A percentile compares a stretch with the other conserved stretches of the same genome.
Evolutionary conservation across 1,284 basidiomycete genomes (phyloP).

Genomic region (Apiotrichum veenhuisii): DNA sequence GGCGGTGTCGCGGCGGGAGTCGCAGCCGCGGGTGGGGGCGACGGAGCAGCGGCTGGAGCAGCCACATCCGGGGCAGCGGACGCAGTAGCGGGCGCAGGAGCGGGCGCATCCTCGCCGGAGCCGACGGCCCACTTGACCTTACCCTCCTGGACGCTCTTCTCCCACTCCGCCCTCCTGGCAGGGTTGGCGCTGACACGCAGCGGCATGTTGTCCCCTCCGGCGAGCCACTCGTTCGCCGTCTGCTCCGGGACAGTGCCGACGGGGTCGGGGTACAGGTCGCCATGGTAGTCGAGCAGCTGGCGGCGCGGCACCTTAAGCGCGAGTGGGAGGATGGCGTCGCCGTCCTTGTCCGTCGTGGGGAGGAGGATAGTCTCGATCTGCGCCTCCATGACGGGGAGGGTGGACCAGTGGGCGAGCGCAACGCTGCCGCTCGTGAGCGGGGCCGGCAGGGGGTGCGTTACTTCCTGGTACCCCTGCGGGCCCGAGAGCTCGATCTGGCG

Average conservation of each 20-base stretch:
- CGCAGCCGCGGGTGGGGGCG: constrained; percentile 6
- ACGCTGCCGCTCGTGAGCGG: constrained; percentile 40
- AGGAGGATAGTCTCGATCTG: constrained; percentile 50
- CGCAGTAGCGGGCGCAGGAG: background rate
- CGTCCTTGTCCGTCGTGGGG: constrained; percentile 42
- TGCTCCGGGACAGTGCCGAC: constrained; percentile 42
- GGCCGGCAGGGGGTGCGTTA: constrained; percentile 33
- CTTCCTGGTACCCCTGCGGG: constrained; percentile 43
- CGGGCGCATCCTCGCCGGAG: background rate
- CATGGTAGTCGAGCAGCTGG: constrained; percentile 52
- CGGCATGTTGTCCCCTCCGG: constrained; percentile 36
- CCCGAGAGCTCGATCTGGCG: constrained; percentile 49
- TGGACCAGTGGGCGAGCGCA: constrained; percentile 37
- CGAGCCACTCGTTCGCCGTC: constrained; percentile 39
- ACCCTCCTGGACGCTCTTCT: constrained; percentile 14
- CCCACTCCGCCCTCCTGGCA: constrained; percentile 28
- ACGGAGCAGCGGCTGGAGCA: background rate
- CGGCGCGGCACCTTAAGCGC: constrained; percentile 48
- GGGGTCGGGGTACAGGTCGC: constrained; percentile 49
- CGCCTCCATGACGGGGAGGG: constrained; percentile 50
- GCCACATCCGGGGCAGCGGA: background rate
- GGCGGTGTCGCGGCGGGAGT: background rate
- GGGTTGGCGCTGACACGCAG: constrained; percentile 36
- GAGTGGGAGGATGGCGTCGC: constrained; percentile 46
- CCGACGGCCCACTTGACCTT: background rate